Percentiles rank a stretch among this genome's conserved stretches.
phyloP scores from a whole-genome alignment of 1,284 basidiomycete genomes.

The Rhodotorula sp. region DNA sequence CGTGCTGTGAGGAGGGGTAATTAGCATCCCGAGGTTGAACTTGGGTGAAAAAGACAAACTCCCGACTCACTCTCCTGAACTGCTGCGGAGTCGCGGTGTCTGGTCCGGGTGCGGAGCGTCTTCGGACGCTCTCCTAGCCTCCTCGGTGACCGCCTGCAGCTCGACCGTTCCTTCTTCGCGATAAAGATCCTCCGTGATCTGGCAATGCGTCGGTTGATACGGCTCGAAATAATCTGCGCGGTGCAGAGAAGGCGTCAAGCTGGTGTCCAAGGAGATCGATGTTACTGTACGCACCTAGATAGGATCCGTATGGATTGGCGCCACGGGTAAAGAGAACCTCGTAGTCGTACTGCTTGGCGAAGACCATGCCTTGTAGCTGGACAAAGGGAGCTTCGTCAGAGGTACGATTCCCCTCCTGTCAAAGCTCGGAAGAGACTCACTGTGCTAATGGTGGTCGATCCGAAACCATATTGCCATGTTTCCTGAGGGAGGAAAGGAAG shows the following conservation, averaged over 20 bases:
- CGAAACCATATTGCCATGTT: conserved; percentile 17
- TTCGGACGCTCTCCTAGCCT: no score
- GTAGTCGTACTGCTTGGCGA: conserved; percentile 20
- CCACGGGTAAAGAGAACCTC: conserved; percentile 14
- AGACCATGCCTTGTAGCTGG: conserved; percentile 1
- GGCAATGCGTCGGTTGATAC: neutral
- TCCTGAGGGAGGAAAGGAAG: neutral
- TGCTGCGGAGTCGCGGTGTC: no score
- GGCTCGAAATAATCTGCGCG: conserved; percentile 10
- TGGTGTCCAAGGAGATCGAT: no score
- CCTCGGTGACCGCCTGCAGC: neutral
- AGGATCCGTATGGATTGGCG: conserved; percentile 14
- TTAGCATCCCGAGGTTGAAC: no score
- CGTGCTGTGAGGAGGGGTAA: neutral
- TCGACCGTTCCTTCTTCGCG: neutral
- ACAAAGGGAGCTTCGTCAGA: neutral
- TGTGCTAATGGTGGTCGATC: conserved; percentile 6
- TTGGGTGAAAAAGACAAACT: no score
- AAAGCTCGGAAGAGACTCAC: neutral
- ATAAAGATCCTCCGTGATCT: neutral
- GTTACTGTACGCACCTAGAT: neutral
- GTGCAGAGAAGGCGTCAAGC: no score
- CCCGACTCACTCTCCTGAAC: neutral
- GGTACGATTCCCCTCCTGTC: no score
- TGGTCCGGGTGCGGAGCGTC: no score